Base-by-base conservation (phyloP, 352 stramenopile genomes). In the Phytophthora podocarpi region DNA sequence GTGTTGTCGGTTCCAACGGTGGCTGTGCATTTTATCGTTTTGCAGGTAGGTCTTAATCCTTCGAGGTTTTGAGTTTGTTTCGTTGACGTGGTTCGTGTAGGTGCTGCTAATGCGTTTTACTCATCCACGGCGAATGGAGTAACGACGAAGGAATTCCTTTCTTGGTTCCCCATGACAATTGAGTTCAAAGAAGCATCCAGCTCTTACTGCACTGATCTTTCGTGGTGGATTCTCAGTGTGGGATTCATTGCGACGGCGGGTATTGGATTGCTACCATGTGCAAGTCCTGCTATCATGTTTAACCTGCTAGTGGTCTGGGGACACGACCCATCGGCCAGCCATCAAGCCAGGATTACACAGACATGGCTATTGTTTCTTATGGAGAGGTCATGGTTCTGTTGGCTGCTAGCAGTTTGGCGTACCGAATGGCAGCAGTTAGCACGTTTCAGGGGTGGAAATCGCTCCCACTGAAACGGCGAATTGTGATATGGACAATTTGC, bases 121-220 rank as follows among this genome's bases (percentile, higher is more conserved):
- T 63, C 54, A 11, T 89, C 82, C 5, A 72, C 59, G 1, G 63
- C 73, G 2, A 72, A 93, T 35, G 80, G 70, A 37, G 82, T 95
- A 24, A 73, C 71, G 0, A 75, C 70, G 2, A 60, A 69, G 6
- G 63, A 71, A 42, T 93, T 81, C 45, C 16, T 65, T 2, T 90
- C 82, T 6, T 95, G 84, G 84, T 95, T 95, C 59, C 86, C 86
- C 7, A 95, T 93, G 63, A 91, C 78, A 15, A 73, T 95, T 31
- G 77, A 89, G 51, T 95, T 95, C 52, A 64, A 86, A 56, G 52
- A 74, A 27, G 71, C 65, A 11, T 47, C 74, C 3, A 91, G 83
- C 39, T 36, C 21, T 9, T 74, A 79, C 61, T 95, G 86, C 67
- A 79, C 67, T 20, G 86, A 95, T 48, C 61, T 95, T 34, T 90